Conservation (phyloP, 2,329 filamentous ascomycete genomes). For the Arthrinium phaeospermum region DNA sequence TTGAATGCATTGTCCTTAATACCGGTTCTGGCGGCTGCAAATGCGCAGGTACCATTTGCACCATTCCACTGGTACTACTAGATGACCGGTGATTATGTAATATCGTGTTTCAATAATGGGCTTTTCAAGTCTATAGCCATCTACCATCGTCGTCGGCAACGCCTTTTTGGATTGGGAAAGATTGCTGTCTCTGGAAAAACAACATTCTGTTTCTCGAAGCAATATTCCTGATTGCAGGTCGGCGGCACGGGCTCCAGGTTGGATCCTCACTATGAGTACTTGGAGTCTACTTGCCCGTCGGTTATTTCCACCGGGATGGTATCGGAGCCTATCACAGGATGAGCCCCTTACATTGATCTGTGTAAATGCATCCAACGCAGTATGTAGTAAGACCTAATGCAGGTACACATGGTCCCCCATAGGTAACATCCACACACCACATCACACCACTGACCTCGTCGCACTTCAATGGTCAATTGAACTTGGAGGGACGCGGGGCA, state of each 20-base stretch:
- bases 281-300: background rate
- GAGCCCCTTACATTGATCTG: background rate
- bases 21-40: background rate
- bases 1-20: background rate
- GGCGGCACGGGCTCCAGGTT: background rate
- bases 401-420: background rate
- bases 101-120: background rate
- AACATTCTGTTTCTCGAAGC: background rate
- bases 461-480: background rate
- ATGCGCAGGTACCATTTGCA: background rate
- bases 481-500: background rate
- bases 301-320: background rate
- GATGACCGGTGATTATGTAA: background rate
- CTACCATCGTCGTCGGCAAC: background rate
- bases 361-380: background rate
- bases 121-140: background rate
- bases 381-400: constrained; percentile 8
- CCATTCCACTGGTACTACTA: background rate
- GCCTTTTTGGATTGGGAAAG: background rate
- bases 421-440: constrained; percentile 10
- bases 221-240: background rate
- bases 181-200: background rate
- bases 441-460: background rate
- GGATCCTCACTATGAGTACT: background rate
- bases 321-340: background rate